Evolutionary conservation across 177 flowering plant species (phyloP).

Genomic region (Tripterygium wilfordii): DNA sequence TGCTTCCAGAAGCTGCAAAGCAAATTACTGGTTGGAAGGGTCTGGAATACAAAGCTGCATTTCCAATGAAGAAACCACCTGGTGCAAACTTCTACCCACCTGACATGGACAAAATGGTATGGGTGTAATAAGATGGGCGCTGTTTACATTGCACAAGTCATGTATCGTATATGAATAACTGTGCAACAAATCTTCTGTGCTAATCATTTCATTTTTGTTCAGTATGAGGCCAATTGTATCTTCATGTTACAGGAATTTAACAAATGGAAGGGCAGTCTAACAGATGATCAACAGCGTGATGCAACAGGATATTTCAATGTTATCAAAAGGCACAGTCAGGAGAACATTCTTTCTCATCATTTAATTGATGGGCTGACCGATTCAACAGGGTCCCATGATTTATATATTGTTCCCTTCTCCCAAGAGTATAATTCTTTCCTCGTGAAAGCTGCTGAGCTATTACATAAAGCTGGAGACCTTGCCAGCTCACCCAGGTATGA

Average conservation of each 20-base stretch:
- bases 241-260: conserved; percentile 77
- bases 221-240: too few relatives aligned
- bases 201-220: too few relatives aligned
- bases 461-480: conserved; percentile 76
- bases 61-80: conserved; percentile 77
- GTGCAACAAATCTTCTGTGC: neutral
- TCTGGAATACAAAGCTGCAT: conserved; percentile 74
- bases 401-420: conserved; percentile 63
- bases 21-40: conserved; percentile 83
- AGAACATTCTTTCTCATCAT: conserved; percentile 9
- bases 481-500: conserved; percentile 77
- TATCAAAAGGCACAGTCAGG: conserved; percentile 66
- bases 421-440: conserved; percentile 60
- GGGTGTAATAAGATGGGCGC: neutral
- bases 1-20: conserved; percentile 57
- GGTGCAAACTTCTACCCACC: conserved; percentile 96
- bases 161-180: neutral
- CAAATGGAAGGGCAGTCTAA: conserved; percentile 61
- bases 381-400: conserved; percentile 28
- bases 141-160: neutral
- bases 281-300: conserved; percentile 44
- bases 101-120: conserved; percentile 91
- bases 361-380: conserved; percentile 10
- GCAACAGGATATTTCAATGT: conserved; percentile 76
- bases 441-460: conserved; percentile 60